A percentile compares a stretch with the other conserved stretches of the same genome.
phyloP scores from a whole-genome alignment of 495 filamentous ascomycete species.

The Pyronema omphalodes region DNA sequence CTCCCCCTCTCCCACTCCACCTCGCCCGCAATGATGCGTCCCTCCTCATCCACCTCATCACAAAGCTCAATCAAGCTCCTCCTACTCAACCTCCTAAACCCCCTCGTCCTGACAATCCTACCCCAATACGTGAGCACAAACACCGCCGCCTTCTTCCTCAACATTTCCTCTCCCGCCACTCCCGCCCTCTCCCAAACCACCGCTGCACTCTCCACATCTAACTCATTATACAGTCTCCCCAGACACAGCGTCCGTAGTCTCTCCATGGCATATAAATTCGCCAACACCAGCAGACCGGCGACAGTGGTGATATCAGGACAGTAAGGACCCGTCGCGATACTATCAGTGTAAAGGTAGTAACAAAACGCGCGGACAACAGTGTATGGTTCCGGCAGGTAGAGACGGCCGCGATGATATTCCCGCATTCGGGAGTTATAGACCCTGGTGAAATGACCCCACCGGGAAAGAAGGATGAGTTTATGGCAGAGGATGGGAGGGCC shows the following conservation, averaged over 20 bases:
- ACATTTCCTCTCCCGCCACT: slow-evolving; percentile 78
- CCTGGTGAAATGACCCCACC: slow-evolving; percentile 91
- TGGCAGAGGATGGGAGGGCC: slow-evolving; percentile 78
- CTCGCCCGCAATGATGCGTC: slow-evolving; percentile 58
- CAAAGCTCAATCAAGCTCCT: slow-evolving; percentile 72
- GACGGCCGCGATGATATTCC: slow-evolving; percentile 85
- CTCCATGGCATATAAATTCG: slow-evolving; percentile 91
- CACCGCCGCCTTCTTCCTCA: slow-evolving; percentile 64
- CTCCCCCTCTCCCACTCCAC: slow-evolving; percentile 5
- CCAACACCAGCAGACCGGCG: slow-evolving; percentile 91
- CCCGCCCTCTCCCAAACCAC: slow-evolving; percentile 90
- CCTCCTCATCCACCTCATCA: slow-evolving; percentile 79
- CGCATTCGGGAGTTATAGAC: slow-evolving; percentile 85
- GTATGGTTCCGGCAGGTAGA: slow-evolving; percentile 96
- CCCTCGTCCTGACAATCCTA: slow-evolving; percentile 70
- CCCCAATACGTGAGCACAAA: slow-evolving; percentile 93
- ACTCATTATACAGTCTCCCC: slow-evolving; percentile 65
- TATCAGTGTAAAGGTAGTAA: slow-evolving; percentile 92
- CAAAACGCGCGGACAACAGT: slow-evolving; percentile 85
- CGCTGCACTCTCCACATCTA: slow-evolving; percentile 86
- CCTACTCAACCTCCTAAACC: slow-evolving; percentile 63
- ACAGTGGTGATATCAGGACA: slow-evolving; percentile 61
- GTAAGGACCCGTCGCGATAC: slow-evolving; percentile 46
- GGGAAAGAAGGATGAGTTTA: slow-evolving; percentile 74
- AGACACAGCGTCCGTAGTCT: slow-evolving; percentile 78